Evolutionary conservation across 1,284 basidiomycete genomes (phyloP), one percentile per base, ranked within the genome.

Genomic region (Amylostereum areolatum): DNA sequence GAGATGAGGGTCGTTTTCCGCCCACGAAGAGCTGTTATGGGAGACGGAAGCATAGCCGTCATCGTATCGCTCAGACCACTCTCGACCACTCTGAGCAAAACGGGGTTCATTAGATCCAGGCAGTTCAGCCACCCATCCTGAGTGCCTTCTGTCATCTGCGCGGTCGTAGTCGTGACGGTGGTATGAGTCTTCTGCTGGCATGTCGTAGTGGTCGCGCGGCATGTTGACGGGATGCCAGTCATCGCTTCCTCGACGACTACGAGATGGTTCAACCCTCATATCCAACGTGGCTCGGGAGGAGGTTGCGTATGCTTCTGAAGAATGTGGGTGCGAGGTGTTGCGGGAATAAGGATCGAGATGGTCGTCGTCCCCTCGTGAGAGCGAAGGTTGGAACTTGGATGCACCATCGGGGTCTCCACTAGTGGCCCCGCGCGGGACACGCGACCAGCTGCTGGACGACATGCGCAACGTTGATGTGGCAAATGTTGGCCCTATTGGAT

Each of bases 291-390:
- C 69, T 10, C 69, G 65, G 43, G 78, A 66, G 32, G 75, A 66
- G 12, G 67, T 59, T 57, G 74, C 71, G 61, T 77, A 77, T 52
- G 64, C 66, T 56, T 83, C 78, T 52, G 70, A 49, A 48, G 52
- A 64, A 51, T 61, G 55, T 54, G 59, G 64, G 59, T 64, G 59
- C 36, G 71, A 70, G 61, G 74, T 75, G 61, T 78, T 70, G 59
- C 64, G 66, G 47, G 74, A 62, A 64, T 75, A 77, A 55, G 72
- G 64, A 52, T 68, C 66, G 55, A 65, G 60, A 58, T 62, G 62
- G 54, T 68, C 59, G 57, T 78, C 80, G 56, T 77, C 75, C 56
- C 61, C 64, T 63, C 74, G 75, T 64, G 75, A 68, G 64, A 71
- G 70, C 62, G 72, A 62, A 66, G 75, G 58, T 59, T 65, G 59